Evolutionary conservation across 1,284 basidiomycete species (phyloP), one percentile per base, ranked within the genome.

Genomic region (Pholiota adiposa): DNA sequence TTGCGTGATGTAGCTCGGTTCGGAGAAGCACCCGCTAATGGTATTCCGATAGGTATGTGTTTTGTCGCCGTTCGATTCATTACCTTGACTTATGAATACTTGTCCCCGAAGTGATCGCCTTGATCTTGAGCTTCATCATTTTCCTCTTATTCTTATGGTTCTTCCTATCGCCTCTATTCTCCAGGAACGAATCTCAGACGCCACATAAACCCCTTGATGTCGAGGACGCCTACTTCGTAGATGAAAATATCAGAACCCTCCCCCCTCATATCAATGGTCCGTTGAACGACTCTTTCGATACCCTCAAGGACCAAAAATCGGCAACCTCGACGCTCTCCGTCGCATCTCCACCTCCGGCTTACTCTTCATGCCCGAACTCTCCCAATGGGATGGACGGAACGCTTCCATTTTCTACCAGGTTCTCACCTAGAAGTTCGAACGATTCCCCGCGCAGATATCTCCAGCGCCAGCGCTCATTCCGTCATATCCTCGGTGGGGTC

Each of bases 71-170:
- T n/a, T n/a, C n/a, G n/a, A n/a, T n/a, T n/a, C n/a, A n/a, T n/a
- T n/a, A n/a, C n/a, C n/a, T n/a, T n/a, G n/a, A n/a, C n/a, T n/a
- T n/a, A n/a, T n/a, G n/a, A n/a, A n/a, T n/a, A n/a, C n/a, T n/a
- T n/a, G n/a, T n/a, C n/a, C n/a, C n/a, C n/a, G n/a, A n/a, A 61
- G 60, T 59, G 5, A 54, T 65, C 31, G 53, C 62, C 12, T 41
- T 63, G 8, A n/a, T 65, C 9, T 51, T 63, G 2, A 59, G 27
- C 29, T 48, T 56, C 29, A 12, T 60, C n/a, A 8, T 62, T 3
- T 59, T 65, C 21, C 29, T 56, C 23, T 34, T 66, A 5, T 64
- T 58, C 27, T 33, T 66, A 12, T 54, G 52, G 40, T 60, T 62
- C 51, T 64, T 56, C 43, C 46, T 56, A n/a, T 66, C 49, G 14